Evolutionary conservation across 2,329 filamentous ascomycete genomes (phyloP).

Genomic region (Curvularia sp.): DNA sequence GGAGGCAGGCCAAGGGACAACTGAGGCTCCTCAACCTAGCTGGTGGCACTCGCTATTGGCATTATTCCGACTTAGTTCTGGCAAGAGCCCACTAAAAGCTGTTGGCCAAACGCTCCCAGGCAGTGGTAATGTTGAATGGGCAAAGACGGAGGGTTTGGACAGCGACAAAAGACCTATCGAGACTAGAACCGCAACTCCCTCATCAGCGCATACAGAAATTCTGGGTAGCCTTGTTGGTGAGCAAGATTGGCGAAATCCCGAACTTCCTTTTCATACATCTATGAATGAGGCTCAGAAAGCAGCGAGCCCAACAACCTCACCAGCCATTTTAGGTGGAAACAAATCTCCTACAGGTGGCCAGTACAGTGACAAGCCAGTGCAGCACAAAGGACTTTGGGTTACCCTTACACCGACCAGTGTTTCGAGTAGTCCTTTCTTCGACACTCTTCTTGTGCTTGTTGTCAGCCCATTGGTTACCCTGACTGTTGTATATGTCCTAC

Average conservation of each 20-base stretch:
- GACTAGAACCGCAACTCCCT: slow-evolving; percentile 25
- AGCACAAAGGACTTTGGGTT: slow-evolving; percentile 89
- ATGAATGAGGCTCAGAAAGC: slow-evolving; percentile 17
- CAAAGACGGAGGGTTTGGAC: slow-evolving; percentile 71
- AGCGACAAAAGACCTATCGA: slow-evolving; percentile 50
- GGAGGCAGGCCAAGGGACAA: neutral
- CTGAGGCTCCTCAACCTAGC: slow-evolving; percentile 30
- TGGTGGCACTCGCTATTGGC: slow-evolving; percentile 58
- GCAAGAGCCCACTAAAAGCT: slow-evolving; percentile 34
- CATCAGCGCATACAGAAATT: slow-evolving; percentile 13
- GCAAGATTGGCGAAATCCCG: slow-evolving; percentile 84
- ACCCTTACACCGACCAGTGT: slow-evolving; percentile 88
- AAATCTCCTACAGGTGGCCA: slow-evolving; percentile 47
- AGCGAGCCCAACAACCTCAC: slow-evolving; percentile 6
- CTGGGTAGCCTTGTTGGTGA: slow-evolving; percentile 75
- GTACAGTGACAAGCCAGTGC: slow-evolving; percentile 23
- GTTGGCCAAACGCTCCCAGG: slow-evolving; percentile 71
- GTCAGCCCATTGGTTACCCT: slow-evolving; percentile 91
- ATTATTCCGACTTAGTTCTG: slow-evolving; percentile 51
- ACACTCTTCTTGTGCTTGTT: slow-evolving; percentile 95
- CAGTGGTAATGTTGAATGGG: slow-evolving; percentile 78
- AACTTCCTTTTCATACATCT: slow-evolving; percentile 59
- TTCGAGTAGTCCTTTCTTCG: slow-evolving; percentile 91
- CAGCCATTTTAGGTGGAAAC: slow-evolving; percentile 56
- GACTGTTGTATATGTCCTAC: slow-evolving; percentile 87